Percentiles rank a stretch among this genome's conserved stretches.
phyloP scores from a whole-genome alignment of 345 rosid genomes.

The Euclidium syriacum region DNA sequence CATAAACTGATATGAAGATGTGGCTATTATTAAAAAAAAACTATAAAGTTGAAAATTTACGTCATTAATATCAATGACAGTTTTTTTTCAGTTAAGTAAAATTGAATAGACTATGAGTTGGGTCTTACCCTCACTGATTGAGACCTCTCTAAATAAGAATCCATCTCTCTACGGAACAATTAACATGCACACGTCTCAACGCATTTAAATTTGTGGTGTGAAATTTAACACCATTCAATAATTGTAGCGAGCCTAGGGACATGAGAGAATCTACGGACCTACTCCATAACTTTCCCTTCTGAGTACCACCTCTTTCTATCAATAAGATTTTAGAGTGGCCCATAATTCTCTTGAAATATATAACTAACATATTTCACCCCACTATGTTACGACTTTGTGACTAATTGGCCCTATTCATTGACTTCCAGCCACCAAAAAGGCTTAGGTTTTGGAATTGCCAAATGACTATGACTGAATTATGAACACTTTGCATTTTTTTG shows the following conservation, averaged over 20 bases:
- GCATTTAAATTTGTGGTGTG: not conserved
- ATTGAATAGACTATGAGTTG: not conserved
- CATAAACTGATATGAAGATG: no score
- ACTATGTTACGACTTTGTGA: not conserved
- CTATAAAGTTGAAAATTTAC: no score
- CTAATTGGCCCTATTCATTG: not conserved
- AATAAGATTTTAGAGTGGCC: not conserved
- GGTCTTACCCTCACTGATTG: not conserved
- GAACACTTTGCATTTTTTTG: not conserved
- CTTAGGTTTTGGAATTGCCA: no score
- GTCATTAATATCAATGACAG: no score
- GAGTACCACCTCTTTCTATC: not conserved
- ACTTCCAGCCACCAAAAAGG: not conserved
- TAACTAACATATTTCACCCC: no score
- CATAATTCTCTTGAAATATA: no score
- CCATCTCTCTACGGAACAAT: not conserved
- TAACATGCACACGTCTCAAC: constrained; percentile 1
- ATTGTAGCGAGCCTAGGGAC: not conserved
- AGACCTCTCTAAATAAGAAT: not conserved
- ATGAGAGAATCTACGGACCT: not conserved
- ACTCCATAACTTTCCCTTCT: not conserved
- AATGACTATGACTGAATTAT: not conserved
- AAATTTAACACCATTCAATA: not conserved
- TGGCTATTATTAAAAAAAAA: no score
- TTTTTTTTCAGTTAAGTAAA: not conserved